phyloP scores from a whole-genome alignment of 352 stramenopile genomes.

The Globisporangium megalacanthum region DNA sequence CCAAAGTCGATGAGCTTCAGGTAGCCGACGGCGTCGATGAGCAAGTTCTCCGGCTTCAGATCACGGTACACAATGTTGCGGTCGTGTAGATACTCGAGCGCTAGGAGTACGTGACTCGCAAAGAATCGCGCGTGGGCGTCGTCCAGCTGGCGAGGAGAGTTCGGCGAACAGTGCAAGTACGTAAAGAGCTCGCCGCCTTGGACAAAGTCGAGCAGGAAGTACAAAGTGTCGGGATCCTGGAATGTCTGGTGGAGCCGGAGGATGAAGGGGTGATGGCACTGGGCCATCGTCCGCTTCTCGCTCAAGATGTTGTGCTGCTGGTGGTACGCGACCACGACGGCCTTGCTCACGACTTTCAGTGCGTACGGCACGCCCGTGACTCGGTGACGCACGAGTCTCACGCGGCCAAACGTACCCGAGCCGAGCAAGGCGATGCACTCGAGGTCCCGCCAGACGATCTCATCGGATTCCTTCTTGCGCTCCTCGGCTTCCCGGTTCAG shows the following conservation, averaged over 20 bases:
- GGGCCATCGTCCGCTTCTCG: conserved; percentile 95
- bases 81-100: conserved; percentile 88
- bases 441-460: conserved; percentile 72
- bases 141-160: conserved; percentile 35
- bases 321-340: conserved; percentile 93
- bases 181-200: conserved; percentile 93
- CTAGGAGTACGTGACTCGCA: conserved; percentile 61
- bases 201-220: conserved; percentile 93
- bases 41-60: conserved; percentile 95
- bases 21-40: conserved; percentile 94
- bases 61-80: conserved; percentile 90
- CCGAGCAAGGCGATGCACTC: conserved; percentile 85
- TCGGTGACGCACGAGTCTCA: conserved; percentile 90
- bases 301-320: conserved; percentile 96
- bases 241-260: conserved; percentile 94
- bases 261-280: conserved; percentile 96
- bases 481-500: conserved; percentile 64
- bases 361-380: conserved; percentile 78
- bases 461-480: conserved; percentile 20
- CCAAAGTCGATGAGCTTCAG: conserved; percentile 94
- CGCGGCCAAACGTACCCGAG: conserved; percentile 93
- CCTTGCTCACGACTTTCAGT: conserved; percentile 93
- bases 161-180: conserved; percentile 82
- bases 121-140: conserved; percentile 68
- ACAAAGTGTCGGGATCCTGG: conserved; percentile 90